Conservation (phyloP, 345 rosid species). For the Pistacia vera region DNA sequence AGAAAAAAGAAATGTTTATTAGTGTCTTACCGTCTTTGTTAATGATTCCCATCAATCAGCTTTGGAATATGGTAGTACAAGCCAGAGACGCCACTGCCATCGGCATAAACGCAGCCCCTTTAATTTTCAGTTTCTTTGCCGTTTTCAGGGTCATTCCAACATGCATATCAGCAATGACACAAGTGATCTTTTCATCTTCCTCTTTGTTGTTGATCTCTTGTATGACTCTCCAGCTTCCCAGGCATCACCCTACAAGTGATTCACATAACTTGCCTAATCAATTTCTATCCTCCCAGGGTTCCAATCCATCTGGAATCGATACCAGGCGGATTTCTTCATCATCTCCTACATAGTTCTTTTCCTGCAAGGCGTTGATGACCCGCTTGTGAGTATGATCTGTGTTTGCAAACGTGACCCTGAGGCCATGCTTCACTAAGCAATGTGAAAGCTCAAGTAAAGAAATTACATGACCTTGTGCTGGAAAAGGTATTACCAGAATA, state of each 20-base stretch:
- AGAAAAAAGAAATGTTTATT: background rate
- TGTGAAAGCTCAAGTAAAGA: background rate
- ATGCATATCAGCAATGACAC: constrained; percentile 42
- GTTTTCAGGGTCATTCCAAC: constrained; percentile 33
- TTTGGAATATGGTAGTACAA: constrained; percentile 28
- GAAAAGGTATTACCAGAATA: constrained; percentile 18
- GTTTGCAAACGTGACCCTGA: constrained; percentile 22
- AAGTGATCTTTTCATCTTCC: constrained; percentile 30
- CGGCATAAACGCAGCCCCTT: constrained; percentile 37
- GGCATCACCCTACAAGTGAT: background rate
- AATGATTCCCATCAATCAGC: constrained; percentile 43
- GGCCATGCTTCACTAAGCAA: constrained; percentile 3
- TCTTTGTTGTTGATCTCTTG: background rate
- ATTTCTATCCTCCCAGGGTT: constrained; percentile 14
- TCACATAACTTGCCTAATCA: background rate
- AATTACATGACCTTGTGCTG: constrained; percentile 27
- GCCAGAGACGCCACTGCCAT: constrained; percentile 35
- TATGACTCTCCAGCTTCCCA: background rate
- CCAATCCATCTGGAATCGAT: constrained; percentile 27
- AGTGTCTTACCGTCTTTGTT: constrained; percentile 35
- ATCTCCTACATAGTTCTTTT: background rate
- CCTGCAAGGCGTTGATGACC: constrained; percentile 1
- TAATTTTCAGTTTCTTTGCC: constrained; percentile 43
- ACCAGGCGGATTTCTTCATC: constrained; percentile 3
- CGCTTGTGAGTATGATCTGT: constrained; percentile 12